phyloP scores from a whole-genome alignment of 345 rosid species.

The Pistacia vera region DNA sequence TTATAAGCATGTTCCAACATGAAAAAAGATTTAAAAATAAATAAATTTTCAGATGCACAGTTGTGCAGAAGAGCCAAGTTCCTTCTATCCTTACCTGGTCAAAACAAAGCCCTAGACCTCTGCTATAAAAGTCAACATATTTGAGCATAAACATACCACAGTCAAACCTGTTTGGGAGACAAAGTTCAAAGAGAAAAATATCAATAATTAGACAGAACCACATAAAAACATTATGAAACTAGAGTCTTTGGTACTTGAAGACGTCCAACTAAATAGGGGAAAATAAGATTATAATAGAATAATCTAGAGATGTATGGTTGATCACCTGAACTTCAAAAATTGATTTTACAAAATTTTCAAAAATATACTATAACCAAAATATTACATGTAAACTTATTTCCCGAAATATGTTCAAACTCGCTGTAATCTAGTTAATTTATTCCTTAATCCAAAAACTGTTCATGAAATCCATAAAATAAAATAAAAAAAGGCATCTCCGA shows the following conservation, averaged over 20 bases:
- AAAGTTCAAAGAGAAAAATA: background rate
- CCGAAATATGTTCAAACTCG: background rate
- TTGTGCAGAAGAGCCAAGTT: background rate
- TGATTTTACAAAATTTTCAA: background rate
- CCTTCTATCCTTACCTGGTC: conserved; percentile 58
- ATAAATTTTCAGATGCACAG: background rate
- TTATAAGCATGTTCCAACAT: background rate
- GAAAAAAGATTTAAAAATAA: background rate
- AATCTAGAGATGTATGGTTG: background rate
- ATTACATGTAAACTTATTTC: background rate
- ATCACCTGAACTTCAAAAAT: background rate
- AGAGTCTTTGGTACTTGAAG: background rate
- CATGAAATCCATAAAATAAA: background rate
- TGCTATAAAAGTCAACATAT: conserved; percentile 88
- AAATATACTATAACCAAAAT: background rate
- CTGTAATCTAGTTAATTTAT: background rate
- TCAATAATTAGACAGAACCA: background rate
- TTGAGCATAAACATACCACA: conserved; percentile 99
- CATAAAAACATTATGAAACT: background rate
- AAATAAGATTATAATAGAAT: background rate
- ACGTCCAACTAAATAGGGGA: background rate
- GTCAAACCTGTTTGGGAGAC: conserved; percentile 68
- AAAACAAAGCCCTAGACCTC: conserved; percentile 85
- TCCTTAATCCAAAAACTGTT: background rate
- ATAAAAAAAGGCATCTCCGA: background rate